Base-by-base conservation (phyloP, 345 rosid genomes). In the Pistacia atlantica region DNA sequence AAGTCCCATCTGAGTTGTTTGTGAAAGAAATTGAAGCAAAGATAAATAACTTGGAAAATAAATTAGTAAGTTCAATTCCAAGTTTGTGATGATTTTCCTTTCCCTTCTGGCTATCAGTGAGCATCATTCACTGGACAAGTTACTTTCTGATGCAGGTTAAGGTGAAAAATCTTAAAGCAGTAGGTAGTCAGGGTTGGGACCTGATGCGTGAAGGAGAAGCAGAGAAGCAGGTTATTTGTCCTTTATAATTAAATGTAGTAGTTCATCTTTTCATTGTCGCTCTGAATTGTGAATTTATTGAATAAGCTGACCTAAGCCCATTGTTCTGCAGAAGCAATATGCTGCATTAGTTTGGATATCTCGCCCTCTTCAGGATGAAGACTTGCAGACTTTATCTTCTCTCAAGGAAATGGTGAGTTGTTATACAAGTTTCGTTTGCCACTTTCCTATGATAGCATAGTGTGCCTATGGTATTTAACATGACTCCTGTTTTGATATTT, bases 191-290 rank as follows among this genome's bases (percentile, higher is more conserved):
- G 37, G 92, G 91, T 60, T 95, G 99, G 99, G 65, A 83, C 61
- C 80, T 90, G 83, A 95, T 95, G 95, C 99, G 92, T 67, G 99
- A 95, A 87, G 99, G 99, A 73, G 99, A 95, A 88, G 86, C 97
- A 61, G 99, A 95, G 80, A 95, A 95, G 78, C 98, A 93, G 97
- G 98, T 89, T 56, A 58, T 73, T 46, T 49, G 16, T 71, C 71
- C 67, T 82, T 64, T 22, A 18, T 76, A 52, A 46, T 77, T 66
- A 31, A 11, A 25, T 59, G 1, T 52, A 65, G 35, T 68, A n/a
- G 52, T 25, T 14, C 14, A 37, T 70, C 52, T 49, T 67, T 57
- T 22, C 61, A 55, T 45, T 13, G 31, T 69, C 54, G 46, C 49
- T 12, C 4, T 7, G 14, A 61, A 69, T 20, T 25, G 14, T 71